Evolutionary conservation across 345 rosid genomes (phyloP), one percentile per base, ranked within the genome.

Genomic region (Adansonia digitata): DNA sequence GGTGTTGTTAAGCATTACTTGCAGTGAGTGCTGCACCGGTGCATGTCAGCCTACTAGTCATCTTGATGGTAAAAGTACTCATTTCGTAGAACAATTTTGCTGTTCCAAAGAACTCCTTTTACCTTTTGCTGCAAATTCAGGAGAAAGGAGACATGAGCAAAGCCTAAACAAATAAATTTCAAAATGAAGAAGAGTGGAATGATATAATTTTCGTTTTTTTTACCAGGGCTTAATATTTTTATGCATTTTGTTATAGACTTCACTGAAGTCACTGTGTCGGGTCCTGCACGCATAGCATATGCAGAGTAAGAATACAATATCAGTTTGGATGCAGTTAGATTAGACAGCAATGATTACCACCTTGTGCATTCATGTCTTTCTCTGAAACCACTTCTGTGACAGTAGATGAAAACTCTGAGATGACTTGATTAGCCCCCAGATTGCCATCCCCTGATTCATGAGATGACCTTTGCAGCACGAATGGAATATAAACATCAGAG

Each of bases 181-280:
- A 31, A 62, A 74, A 20, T 40, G 40, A 29, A 18, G 8, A n/a
- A 51, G 60, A 35, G 22, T 46, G 64, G 37, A 13, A 68, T 52
- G 26, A 67, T 56, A 18, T 62, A 13, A n/a, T 26, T n/a, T n/a
- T n/a, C n/a, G n/a, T n/a, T n/a, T n/a, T n/a, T 67, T 61, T 78
- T 87, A 91, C 97, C 88, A 51, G 97, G 94, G 80, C 91, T 90
- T 70, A 87, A 76, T 71, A 92, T 92, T 67, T 80, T 82, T 77
- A 88, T 68, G 80, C 90, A 86, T 81, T 89, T 90, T 66, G 91
- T 85, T 74, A 85, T 69, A 46, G 93, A 88, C 81, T 82, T 90
- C 71, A 90, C 79, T 35, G 89, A 78, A 68, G 93, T 85, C 74
- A 75, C 53, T 27, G 85, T 29, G 67, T 86, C 91, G 1, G 87